Evolutionary conservation across 441 rosid genomes (phyloP).

Genomic region (Gossypium lobatum): DNA sequence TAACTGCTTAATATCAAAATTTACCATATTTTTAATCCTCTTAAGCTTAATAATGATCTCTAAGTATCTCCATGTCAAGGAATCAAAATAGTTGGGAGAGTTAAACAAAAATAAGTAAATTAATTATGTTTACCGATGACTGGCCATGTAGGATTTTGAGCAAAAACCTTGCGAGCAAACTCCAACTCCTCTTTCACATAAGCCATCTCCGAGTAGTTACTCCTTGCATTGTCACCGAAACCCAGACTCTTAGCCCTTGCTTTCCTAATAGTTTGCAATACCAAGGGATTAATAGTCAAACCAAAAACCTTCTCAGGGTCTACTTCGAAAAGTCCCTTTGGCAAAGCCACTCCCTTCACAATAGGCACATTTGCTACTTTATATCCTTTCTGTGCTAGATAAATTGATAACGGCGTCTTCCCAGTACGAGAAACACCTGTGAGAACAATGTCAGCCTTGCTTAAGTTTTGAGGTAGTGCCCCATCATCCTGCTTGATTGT

Average conservation of each 20-base stretch:
- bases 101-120: not conserved
- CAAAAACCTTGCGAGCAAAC: slow-evolving; percentile 54
- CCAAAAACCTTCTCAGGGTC: slow-evolving; percentile 73
- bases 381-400: slow-evolving; percentile 77
- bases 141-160: slow-evolving; percentile 78
- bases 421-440: slow-evolving; percentile 82
- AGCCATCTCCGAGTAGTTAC: slow-evolving; percentile 73
- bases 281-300: slow-evolving; percentile 62
- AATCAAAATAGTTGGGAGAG: not conserved
- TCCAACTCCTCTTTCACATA: slow-evolving; percentile 62
- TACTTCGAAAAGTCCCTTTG: slow-evolving; percentile 53
- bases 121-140: slow-evolving; percentile 52
- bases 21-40: not conserved
- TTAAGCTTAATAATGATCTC: not conserved
- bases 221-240: slow-evolving; percentile 38
- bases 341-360: slow-evolving; percentile 63
- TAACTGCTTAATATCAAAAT: not conserved
- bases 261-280: slow-evolving; percentile 62
- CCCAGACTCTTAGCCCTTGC: slow-evolving; percentile 74
- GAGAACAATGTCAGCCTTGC: slow-evolving; percentile 64
- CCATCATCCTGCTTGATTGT: slow-evolving; percentile 91
- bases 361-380: slow-evolving; percentile 86
- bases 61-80: not conserved
- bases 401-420: slow-evolving; percentile 77
- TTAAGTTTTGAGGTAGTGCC: slow-evolving; percentile 62